These are phyloP conservation scores for Tylopilus sp. DNA, from an alignment of 768 basidiomycete species.

Conservation along the genomic window DNA sequence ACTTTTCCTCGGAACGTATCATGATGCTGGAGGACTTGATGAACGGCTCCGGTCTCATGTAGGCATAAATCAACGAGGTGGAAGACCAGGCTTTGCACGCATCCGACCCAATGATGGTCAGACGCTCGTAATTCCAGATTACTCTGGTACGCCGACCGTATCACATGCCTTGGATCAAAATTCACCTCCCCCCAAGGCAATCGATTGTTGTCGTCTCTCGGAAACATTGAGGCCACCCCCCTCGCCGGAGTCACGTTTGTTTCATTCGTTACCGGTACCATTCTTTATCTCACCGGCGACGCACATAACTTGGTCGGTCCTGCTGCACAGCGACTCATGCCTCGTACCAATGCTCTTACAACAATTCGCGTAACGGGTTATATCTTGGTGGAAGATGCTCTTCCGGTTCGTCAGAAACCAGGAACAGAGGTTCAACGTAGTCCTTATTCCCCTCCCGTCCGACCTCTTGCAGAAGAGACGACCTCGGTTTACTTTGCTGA, in stretches of 20 bases:
- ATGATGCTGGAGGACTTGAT: constrained; percentile 39
- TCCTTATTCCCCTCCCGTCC: constrained; percentile 61
- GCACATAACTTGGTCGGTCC: constrained; percentile 49
- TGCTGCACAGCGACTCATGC: constrained; percentile 48
- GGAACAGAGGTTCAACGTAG: constrained; percentile 33
- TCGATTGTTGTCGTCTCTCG: constrained; percentile 57
- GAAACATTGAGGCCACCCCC: constrained; percentile 59
- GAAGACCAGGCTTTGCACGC: constrained; percentile 57
- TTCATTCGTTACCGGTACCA: constrained; percentile 49
- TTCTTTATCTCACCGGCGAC: constrained; percentile 63
- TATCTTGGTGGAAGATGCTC: constrained; percentile 48
- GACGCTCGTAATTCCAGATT: constrained; percentile 60
- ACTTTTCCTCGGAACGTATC: constrained; percentile 55
- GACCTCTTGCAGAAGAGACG: constrained; percentile 49
- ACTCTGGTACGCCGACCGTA: constrained; percentile 39
- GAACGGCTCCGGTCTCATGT: constrained; percentile 50
- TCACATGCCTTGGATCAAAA: background rate
- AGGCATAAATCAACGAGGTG: constrained; percentile 68
- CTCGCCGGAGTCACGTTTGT: constrained; percentile 55
- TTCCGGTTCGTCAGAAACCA: constrained; percentile 50
- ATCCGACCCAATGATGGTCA: constrained; percentile 51
- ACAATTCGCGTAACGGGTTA: constrained; percentile 50
- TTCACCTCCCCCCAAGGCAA: constrained; percentile 42
- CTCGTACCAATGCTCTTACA: constrained; percentile 50
- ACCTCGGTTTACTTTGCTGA: constrained; percentile 29